Base-by-base conservation (phyloP, 345 rosid species). In the Citrus sp. region DNA sequence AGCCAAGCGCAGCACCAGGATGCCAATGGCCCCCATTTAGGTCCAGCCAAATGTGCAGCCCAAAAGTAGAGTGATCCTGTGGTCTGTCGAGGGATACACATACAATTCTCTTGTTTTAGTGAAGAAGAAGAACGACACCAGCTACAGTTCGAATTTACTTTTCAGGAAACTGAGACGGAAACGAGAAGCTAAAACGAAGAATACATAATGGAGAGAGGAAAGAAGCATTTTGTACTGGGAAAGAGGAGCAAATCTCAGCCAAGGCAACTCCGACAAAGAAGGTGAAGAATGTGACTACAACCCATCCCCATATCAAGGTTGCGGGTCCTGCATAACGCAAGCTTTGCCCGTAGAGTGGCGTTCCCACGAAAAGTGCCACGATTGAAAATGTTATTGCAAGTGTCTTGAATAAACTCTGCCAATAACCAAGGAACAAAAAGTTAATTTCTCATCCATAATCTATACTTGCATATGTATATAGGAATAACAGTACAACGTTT, bases 1-100 rank as follows among this genome's bases (percentile, higher is more conserved):
- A 90, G 92, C 94, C 94, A 89, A 70, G 94, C 92, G 58, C 94
- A 90, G 8, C 91, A 86, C 94, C 92, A 90, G 7, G 92, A 90
- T 66, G 92, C 88, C 28, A 90, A 85, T 6, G 94, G 92, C 24
- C 94, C 92, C 91, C 88, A 87, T 77, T 46, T 86, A 19, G 89
- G 92, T 37, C 94, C 94, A 32, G 92, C 87, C 42, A 89, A 84
- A 83, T 89, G 92, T 7, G 92, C 91, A 18, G 94, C 88, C 94
- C 92, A 87, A 77, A 87, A 89, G 80, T 90, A 90, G 27, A 90
- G 91, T 9, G 94, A 90, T 24, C 94, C 92, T 3, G 92, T 90
- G 1, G 92, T 89, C 94, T 87, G 87, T 81, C 22, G 8, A 16
- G 2, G 21, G 58, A 18, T 16, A 54, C 0, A 18, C 21, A 18